Evolutionary conservation across 805 yeast genomes (phyloP), one percentile per base, ranked within the genome.

Genomic region (Candida andamanensis): DNA sequence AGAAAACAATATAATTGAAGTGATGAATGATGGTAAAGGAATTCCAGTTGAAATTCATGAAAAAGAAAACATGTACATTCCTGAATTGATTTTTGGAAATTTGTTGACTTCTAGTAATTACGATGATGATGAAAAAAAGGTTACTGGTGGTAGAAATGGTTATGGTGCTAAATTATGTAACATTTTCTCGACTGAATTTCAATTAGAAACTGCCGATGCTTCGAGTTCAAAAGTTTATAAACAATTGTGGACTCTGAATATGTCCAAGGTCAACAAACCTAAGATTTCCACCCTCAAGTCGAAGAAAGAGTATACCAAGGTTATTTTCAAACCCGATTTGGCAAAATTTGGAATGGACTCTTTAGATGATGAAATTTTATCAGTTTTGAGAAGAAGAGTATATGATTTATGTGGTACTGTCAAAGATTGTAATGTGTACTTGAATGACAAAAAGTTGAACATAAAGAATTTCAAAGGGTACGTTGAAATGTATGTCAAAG

Each of bases 91-190:
- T 47, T 92, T 92, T 59, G 98, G 98, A 34, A 86, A 92, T 51
- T 71, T 92, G 39, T 73, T 92, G 43, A 92, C 98, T 0, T 89
- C 97, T 2, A 85, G 95, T 17, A 92, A 92, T 60, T 92, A 92
- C 56, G 95, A 92, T 56, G 98, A 92, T 56, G 76, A 90, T 42
- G 85, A 92, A 51, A 85, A 85, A 60, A 92, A 92, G 58, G 97
- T 92, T 20, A 85, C 95, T 2, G 98, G 98, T 66, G 98, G 98
- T 58, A 78, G 98, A 67, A 92, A 92, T 55, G 98, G 98, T 42
- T 92, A 79, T 54, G 98, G 98, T 60, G 98, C 98, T 29, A 92
- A 92, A 55, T 66, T 92, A 35, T 92, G 98, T 75, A 92, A 92
- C 57, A 92, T 92, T 41, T 92, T 90, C 57, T 86, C 96, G 16